Evolutionary conservation across 768 basidiomycete genomes (phyloP).

Genomic region (Amanita jacksonii): DNA sequence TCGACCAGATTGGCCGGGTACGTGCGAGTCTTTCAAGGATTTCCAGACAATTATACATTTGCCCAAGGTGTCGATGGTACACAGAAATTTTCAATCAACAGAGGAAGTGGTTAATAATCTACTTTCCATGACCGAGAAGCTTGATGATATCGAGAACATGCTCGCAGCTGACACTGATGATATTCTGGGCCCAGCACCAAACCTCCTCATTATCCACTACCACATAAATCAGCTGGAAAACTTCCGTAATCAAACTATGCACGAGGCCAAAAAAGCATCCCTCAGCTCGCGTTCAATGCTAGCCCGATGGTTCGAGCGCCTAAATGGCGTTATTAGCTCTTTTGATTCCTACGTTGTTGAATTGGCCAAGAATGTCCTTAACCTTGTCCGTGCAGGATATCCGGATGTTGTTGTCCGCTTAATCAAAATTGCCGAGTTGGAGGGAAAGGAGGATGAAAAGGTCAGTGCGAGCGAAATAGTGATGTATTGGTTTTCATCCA

Average conservation of each 20-base stretch:
- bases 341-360: slow-evolving; percentile 83
- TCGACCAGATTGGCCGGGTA: slow-evolving; percentile 94
- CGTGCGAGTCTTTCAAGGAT: slow-evolving; percentile 18
- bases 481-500: slow-evolving; percentile 5
- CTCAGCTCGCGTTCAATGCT: slow-evolving; percentile 58
- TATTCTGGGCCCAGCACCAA: slow-evolving; percentile 79
- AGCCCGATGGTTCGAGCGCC: slow-evolving; percentile 73
- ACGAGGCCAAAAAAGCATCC: slow-evolving; percentile 81
- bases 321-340: slow-evolving; percentile 67
- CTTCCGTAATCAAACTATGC: slow-evolving; percentile 92
- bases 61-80: slow-evolving; percentile 86
- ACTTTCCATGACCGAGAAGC: slow-evolving; percentile 81
- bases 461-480: slow-evolving; percentile 26
- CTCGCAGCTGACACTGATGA: slow-evolving; percentile 66
- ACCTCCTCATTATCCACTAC: slow-evolving; percentile 85
- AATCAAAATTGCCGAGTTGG: slow-evolving; percentile 88
- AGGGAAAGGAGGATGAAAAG: slow-evolving; percentile 92
- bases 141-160: slow-evolving; percentile 71
- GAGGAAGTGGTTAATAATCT: slow-evolving; percentile 94
- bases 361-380: slow-evolving; percentile 67
- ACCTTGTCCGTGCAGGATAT: slow-evolving; percentile 71
- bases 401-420: slow-evolving; percentile 85
- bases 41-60: background rate
- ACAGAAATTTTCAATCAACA: slow-evolving; percentile 89
- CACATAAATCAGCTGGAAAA: slow-evolving; percentile 87